These are phyloP conservation scores for Ogataea pilisensis DNA, from an alignment of 805 yeast species.

Conservation along the genomic window DNA sequence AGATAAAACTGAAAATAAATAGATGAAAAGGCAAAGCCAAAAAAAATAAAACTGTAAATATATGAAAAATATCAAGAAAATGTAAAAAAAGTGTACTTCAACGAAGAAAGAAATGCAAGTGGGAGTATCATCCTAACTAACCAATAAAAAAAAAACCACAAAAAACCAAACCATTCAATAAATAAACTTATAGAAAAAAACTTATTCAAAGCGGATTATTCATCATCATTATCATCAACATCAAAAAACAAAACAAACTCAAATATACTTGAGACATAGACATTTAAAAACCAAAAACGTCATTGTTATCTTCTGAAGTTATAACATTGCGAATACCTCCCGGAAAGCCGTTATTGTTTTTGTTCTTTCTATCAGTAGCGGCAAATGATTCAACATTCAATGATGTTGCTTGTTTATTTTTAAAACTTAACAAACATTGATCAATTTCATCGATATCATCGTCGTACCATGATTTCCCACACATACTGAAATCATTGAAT, in stretches of 20 bases:
- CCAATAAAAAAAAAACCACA: background rate
- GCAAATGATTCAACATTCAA: background rate
- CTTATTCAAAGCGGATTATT: too few species aligned
- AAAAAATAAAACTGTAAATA: background rate
- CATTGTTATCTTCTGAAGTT: background rate
- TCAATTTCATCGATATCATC: constrained; percentile 1
- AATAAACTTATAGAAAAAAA: too few species aligned
- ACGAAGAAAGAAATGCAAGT: too few species aligned
- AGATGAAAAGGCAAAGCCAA: constrained; percentile 1
- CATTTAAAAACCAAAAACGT: background rate
- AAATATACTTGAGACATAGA: background rate
- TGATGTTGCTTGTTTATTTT: background rate
- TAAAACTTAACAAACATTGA: background rate
- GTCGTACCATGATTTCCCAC: constrained; percentile 3
- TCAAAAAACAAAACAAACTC: background rate
- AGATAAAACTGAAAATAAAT: background rate
- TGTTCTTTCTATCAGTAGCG: background rate
- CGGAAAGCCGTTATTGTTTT: background rate
- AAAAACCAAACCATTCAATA: background rate
- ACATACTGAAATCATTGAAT: constrained; percentile 1
- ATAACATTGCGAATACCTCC: background rate
- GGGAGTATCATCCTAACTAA: too few species aligned
- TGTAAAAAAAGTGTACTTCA: too few species aligned
- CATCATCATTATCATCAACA: background rate
- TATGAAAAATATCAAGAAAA: too few species aligned